Conservation (phyloP, 1,284 basidiomycete species). For the Vanrija sp. region DNA sequence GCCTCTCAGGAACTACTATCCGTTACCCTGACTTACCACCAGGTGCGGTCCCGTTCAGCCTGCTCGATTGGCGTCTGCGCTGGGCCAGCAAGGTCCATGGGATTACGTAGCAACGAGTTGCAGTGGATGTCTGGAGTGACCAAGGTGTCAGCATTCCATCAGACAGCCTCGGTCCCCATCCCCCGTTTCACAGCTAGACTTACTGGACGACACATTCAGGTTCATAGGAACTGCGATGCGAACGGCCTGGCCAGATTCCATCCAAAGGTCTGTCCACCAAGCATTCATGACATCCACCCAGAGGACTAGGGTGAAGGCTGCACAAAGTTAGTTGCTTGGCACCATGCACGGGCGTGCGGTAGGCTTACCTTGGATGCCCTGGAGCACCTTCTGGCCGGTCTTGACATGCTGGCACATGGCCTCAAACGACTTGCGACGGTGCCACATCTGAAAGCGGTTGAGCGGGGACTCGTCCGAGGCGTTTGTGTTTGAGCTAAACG, state of each 20-base stretch:
- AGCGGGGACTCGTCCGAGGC: conserved; percentile 11
- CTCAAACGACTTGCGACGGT: conserved; percentile 36
- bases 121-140: neutral
- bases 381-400: conserved; percentile 26
- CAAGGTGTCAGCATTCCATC: neutral
- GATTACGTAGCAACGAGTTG: conserved; percentile 13
- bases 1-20: neutral
- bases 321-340: neutral
- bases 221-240: conserved; percentile 32
- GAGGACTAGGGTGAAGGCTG: conserved; percentile 27
- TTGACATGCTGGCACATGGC: conserved; percentile 21
- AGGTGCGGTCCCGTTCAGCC: conserved; percentile 36
- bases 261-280: conserved; percentile 40
- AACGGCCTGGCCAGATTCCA: conserved; percentile 30
- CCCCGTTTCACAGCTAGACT: conserved; percentile 4
- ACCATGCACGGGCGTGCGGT: neutral
- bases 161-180: no score
- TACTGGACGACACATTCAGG: conserved; percentile 32
- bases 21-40: conserved; percentile 29
- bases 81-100: conserved; percentile 14
- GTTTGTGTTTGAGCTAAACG: neutral
- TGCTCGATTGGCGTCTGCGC: conserved; percentile 27
- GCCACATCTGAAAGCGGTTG: conserved; percentile 44
- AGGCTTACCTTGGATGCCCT: conserved; percentile 27
- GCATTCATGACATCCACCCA: conserved; percentile 38